phyloP scores from a whole-genome alignment of 345 rosid genomes.

The Aquilaria yunnanensis region DNA sequence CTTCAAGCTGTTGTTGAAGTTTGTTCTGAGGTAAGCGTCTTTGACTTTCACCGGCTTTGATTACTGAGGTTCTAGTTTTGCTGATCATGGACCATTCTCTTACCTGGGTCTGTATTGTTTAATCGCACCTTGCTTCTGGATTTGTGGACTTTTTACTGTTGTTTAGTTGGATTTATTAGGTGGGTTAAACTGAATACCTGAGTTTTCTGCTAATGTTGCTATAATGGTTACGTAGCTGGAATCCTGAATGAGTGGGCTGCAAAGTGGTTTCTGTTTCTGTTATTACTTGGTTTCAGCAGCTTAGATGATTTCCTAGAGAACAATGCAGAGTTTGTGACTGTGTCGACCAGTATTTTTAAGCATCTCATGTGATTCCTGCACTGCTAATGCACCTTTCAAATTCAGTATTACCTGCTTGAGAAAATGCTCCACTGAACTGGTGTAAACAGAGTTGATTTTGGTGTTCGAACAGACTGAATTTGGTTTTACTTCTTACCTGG shows the following conservation, averaged over 20 bases:
- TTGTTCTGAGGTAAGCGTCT: slow-evolving; percentile 28
- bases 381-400: background rate
- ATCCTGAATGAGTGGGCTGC: too few relatives aligned
- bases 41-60: background rate
- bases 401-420: slow-evolving; percentile 6
- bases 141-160: background rate
- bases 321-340: background rate
- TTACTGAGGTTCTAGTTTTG: background rate
- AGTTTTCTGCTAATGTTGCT: too few relatives aligned
- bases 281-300: too few relatives aligned
- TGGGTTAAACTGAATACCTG: too few relatives aligned
- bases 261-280: too few relatives aligned
- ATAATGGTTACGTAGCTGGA: too few relatives aligned
- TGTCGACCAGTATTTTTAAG: background rate
- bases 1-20: slow-evolving; percentile 27
- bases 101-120: background rate
- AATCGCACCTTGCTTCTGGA: background rate
- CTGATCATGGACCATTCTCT: background rate
- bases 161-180: too few relatives aligned
- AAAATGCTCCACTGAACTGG: slow-evolving; percentile 10
- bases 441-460: too few relatives aligned
- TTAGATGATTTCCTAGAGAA: background rate
- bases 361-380: background rate
- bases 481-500: too few relatives aligned
- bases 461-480: too few relatives aligned